Base-by-base conservation (phyloP, 169 alveolate genomes). In the Plasmodium knowlesi region DNA sequence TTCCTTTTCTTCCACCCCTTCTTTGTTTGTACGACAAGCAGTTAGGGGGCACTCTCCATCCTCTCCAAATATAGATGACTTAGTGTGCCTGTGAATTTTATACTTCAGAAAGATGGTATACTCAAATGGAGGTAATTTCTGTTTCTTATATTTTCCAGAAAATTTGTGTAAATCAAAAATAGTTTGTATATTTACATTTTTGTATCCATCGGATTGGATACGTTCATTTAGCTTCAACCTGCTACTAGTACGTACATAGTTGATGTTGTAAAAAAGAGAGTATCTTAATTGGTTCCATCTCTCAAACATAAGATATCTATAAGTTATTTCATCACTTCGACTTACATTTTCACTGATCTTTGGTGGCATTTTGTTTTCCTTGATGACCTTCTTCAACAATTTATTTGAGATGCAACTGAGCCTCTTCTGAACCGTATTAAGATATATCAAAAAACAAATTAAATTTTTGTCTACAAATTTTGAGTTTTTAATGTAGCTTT, bases 301-400 rank as follows among this genome's bases (percentile, higher is more conserved):
- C 30, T 89, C 94, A 89, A 89, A 89, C 94, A 89, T 89, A 0
- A 89, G 50, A 43, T 89, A 89, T 22, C 73, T 79, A 43, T 89
- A 89, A 2, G 83, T 89, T 14, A 89, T 78, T 41, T 89, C 79
- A 1, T 89, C 90, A 43, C 94, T 79, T 28, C 72, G 67, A 3
- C 57, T 39, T n/a, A 71, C 61, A 80, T 89, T 81, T 37, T 89
- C 94, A 54, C 91, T 57, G 8, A 89, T 67, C 61, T 73, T 32
- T 2, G 41, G 14, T 0, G 90, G 94, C 83, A 61, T 89, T 46
- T 81, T 89, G 43, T 89, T 89, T 53, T 89, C 94, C 30, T 67
- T 39, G 6, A 89, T 89, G n/a, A 89, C 57, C 22, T 89, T 89
- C 72, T 50, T 61, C 5, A 89, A 73, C 32, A 89, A 70, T 4